A percentile compares a stretch with the other conserved stretches of the same genome.
Conservation (phyloP, 1,284 basidiomycete genomes). For the Porphyrellus sp. region DNA sequence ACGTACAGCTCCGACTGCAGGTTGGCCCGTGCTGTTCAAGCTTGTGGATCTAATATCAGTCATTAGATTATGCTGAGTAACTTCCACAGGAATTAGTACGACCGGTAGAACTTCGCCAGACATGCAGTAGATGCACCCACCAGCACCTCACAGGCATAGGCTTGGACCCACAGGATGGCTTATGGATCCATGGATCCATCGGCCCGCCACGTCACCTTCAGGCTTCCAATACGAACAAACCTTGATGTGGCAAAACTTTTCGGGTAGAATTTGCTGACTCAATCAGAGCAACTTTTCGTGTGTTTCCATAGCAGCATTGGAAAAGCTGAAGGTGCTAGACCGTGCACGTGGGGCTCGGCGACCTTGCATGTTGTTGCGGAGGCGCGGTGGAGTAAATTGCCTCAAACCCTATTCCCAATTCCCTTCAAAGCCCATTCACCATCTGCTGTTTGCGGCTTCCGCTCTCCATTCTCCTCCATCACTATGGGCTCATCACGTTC, state of each 20-base stretch:
- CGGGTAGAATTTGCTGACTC: background rate
- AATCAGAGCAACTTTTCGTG: background rate
- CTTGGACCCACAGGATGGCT: background rate
- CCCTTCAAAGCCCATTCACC: background rate
- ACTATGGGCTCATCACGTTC: background rate
- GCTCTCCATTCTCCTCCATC: background rate
- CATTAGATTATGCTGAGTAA: background rate
- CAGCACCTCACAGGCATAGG: background rate
- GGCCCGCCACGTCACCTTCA: background rate
- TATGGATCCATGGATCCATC: background rate
- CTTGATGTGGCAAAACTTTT: background rate
- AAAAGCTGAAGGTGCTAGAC: background rate
- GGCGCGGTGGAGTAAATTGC: background rate
- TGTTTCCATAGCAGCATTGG: background rate
- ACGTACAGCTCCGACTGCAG: background rate
- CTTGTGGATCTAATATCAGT: background rate
- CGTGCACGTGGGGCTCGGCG: no score
- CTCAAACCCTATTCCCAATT: background rate
- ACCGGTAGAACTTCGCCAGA: background rate
- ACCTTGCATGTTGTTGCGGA: background rate
- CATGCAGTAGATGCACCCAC: background rate
- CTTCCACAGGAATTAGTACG: background rate
- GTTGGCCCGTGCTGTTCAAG: background rate
- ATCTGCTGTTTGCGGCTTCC: background rate
- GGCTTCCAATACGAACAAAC: background rate